A percentile compares a stretch with the other conserved stretches of the same genome.
phyloP scores from a whole-genome alignment of 768 basidiomycete genomes.

The Gloeostereum incarnatum region DNA sequence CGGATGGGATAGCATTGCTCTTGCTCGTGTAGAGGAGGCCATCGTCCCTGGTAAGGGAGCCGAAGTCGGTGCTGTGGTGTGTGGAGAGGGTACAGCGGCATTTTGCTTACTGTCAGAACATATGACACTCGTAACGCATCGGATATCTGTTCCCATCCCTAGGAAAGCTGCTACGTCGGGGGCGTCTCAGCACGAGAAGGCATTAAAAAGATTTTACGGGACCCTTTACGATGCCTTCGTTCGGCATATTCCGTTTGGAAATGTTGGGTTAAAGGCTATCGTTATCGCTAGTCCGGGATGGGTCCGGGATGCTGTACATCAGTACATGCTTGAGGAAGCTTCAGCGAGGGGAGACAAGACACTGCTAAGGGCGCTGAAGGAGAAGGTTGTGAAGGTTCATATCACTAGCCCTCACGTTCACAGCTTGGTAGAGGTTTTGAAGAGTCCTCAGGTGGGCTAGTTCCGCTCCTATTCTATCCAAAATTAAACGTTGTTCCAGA shows the following conservation, averaged over 20 bases:
- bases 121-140: constrained; percentile 89
- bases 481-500: neutral
- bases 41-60: constrained; percentile 92
- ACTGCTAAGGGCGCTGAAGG: constrained; percentile 62
- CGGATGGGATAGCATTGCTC: constrained; percentile 90
- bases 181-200: constrained; percentile 87
- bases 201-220: constrained; percentile 74
- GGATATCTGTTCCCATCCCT: constrained; percentile 83
- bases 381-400: constrained; percentile 88
- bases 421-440: constrained; percentile 86
- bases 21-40: constrained; percentile 76
- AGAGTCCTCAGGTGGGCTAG: constrained; percentile 78
- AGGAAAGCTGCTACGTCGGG: constrained; percentile 82
- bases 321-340: constrained; percentile 79
- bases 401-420: constrained; percentile 93
- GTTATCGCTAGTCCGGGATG: constrained; percentile 97
- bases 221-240: constrained; percentile 80
- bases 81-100: constrained; percentile 91
- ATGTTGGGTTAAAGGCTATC: constrained; percentile 69
- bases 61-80: constrained; percentile 92
- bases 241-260: constrained; percentile 82
- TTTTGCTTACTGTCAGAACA: constrained; percentile 95
- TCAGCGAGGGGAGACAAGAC: constrained; percentile 72
- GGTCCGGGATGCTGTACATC: constrained; percentile 82
- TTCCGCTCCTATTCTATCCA: neutral